Evolutionary conservation across 2,329 filamentous ascomycete species (phyloP).

Genomic region (Pseudogymnoascus sp.): DNA sequence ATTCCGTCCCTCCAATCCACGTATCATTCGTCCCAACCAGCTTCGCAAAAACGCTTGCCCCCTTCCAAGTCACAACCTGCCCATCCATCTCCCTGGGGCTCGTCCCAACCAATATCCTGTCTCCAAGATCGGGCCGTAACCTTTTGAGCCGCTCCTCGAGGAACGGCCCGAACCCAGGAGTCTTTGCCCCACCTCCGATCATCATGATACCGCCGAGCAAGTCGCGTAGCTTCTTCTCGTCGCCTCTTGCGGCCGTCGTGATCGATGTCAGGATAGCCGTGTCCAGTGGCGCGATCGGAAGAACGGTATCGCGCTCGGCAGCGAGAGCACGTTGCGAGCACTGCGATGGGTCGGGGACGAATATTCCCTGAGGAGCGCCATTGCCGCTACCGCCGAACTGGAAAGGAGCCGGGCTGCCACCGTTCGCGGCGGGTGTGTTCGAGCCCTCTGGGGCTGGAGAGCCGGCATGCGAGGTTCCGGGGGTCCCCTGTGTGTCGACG

Average conservation of each 20-base stretch:
- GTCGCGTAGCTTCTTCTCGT: conserved; percentile 89
- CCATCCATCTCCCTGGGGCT: conserved; percentile 91
- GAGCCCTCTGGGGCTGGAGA: conserved; percentile 76
- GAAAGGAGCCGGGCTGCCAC: conserved; percentile 23
- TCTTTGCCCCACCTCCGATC: conserved; percentile 75
- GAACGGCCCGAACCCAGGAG: conserved; percentile 68
- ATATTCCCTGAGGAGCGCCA: conserved; percentile 34
- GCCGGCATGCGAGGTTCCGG: conserved; percentile 68
- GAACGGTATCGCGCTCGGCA: conserved; percentile 65
- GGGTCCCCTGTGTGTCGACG: conserved; percentile 60
- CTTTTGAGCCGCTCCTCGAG: conserved; percentile 75
- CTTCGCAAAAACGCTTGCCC: conserved; percentile 91
- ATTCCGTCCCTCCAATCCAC: conserved; percentile 84
- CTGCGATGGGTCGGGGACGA: conserved; percentile 34
- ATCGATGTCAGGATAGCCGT: conserved; percentile 85
- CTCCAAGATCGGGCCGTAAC: conserved; percentile 51
- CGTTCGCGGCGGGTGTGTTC: conserved; percentile 52
- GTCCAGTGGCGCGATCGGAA: conserved; percentile 78
- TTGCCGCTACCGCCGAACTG: conserved; percentile 17
- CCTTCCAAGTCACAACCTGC: conserved; percentile 97
- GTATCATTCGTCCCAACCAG: conserved; percentile 80
- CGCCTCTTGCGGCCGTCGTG: conserved; percentile 73
- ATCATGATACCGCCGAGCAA: conserved; percentile 87
- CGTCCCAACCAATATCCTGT: conserved; percentile 53
- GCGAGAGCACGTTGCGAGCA: conserved; percentile 40